Evolutionary conservation across 306 rosid species (phyloP), one percentile per base, ranked within the genome.

Genomic region (Acacia melanoxylon): DNA sequence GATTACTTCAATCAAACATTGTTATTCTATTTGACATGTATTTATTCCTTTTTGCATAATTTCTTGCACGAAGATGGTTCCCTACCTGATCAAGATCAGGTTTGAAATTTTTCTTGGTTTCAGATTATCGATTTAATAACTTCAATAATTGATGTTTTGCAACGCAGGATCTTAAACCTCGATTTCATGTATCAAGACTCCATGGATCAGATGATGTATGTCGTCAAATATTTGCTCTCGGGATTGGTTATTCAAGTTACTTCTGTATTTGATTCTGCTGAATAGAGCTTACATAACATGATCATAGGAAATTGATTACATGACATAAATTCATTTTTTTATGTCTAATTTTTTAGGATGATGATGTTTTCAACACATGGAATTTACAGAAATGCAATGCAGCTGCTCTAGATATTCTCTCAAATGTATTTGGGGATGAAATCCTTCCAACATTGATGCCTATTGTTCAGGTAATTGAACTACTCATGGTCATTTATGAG

Each of bases 371-470:
- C 65, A 94, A 92, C 85, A 89, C 92, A 14, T 96, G 99, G 99
- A 96, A 92, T 88, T 90, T 96, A 85, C 95, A 98, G 83, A 96
- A 96, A 88, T 96, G 99, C 92, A 96, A 98, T 82, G 99, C 99
- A 5, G 99, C 99, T 68, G 99, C 99, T 74, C 90, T 96, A 16
- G 99, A 96, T 87, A 84, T 90, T 81, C 91, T 96, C 81, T 96
- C 99, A 35, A 92, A 91, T 76, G 90, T 94, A 84, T 94, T 96
- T 86, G 97, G 98, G 45, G 99, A 96, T 87, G 99, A 94, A 80
- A 94, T 96, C 83, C 97, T 96, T 72, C 97, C 98, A 22, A 86
- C 96, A 17, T 71, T 96, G 86, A 94, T 96, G 99, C 95, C 97
- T 37, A 82, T 94, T 75, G 92, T 96, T 89, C 83, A 96, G 99